Conservation (phyloP, 169 alveolate species). For the Ophryocystis elektroscirrha region DNA sequence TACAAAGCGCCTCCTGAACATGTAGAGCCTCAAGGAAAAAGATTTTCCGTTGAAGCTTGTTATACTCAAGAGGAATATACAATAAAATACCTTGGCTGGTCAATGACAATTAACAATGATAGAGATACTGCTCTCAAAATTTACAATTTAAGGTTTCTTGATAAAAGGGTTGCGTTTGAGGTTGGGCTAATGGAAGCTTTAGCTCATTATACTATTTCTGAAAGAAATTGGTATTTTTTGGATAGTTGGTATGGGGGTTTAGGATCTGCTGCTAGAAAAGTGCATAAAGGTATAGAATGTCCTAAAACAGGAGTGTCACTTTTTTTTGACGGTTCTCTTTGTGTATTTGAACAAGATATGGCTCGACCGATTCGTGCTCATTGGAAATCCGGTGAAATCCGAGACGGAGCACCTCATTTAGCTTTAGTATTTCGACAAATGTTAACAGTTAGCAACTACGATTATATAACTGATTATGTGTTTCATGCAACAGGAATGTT, state of each 20-base stretch:
- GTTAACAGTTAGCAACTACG: conserved; percentile 35
- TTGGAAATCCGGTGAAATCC: conserved; percentile 28
- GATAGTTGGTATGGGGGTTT: conserved; percentile 39
- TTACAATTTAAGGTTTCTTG: conserved; percentile 26
- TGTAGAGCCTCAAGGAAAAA: conserved; percentile 30
- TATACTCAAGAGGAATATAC: conserved; percentile 22
- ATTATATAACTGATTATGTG: conserved; percentile 27
- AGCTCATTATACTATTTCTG: conserved; percentile 36
- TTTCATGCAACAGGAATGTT: conserved; percentile 25
- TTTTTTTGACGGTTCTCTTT: conserved; percentile 23
- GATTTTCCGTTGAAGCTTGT: conserved; percentile 19
- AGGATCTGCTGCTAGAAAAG: conserved; percentile 32
- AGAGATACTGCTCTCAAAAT: conserved; percentile 28
- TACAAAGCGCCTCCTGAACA: conserved; percentile 34
- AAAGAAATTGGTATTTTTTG: conserved; percentile 30
- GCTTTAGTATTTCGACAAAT: conserved; percentile 25
- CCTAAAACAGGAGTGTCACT: conserved; percentile 27
- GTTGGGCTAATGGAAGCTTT: conserved; percentile 31
- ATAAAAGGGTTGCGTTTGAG: conserved; percentile 31
- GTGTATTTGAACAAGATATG: conserved; percentile 28
- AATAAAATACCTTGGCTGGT: conserved; percentile 30
- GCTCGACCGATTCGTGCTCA: conserved; percentile 35
- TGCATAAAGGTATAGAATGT: conserved; percentile 32
- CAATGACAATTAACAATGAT: conserved; percentile 24
- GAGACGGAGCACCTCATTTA: conserved; percentile 30